A percentile compares a stretch with the other conserved stretches of the same genome.
phyloP scores from a whole-genome alignment of 1,139 yeast genomes.

The Debaryomyces psychrophilus region DNA sequence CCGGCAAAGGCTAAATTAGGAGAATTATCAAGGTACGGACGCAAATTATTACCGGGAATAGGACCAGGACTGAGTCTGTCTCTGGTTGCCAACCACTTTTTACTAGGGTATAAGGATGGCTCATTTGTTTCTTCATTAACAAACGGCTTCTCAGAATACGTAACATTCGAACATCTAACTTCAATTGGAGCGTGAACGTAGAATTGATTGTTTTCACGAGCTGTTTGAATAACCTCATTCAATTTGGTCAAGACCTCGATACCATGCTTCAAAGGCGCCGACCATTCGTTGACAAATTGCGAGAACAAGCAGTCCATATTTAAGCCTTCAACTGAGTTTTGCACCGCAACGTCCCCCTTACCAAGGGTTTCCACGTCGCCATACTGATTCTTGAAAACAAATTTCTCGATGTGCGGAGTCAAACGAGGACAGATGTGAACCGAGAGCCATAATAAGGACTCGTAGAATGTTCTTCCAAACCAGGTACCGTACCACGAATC shows the following conservation, averaged over 20 bases:
- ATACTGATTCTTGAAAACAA: conserved; percentile 83
- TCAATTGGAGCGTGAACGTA: conserved; percentile 96
- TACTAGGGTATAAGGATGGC: conserved; percentile 44
- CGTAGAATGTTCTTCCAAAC: conserved; percentile 77
- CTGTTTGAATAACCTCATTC: conserved; percentile 61
- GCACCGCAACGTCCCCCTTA: conserved; percentile 69
- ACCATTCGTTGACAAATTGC: conserved; percentile 97
- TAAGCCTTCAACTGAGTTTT: conserved; percentile 80
- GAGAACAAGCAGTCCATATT: conserved; percentile 95
- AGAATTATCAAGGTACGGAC: conserved; percentile 81
- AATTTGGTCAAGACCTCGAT: conserved; percentile 68
- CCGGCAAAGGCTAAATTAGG: conserved; percentile 64
- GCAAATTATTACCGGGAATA: conserved; percentile 77
- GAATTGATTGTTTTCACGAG: conserved; percentile 61
- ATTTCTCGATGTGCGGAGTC: conserved; percentile 83
- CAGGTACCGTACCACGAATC: conserved; percentile 85
- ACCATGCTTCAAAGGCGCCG: conserved; percentile 81
- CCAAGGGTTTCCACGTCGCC: conserved; percentile 75
- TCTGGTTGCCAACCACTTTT: conserved; percentile 44
- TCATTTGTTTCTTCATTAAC: conserved; percentile 49
- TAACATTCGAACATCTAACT: conserved; percentile 89
- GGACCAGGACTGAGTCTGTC: conserved; percentile 61
- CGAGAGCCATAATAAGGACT: conserved; percentile 75
- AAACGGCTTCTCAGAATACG: conserved; percentile 49
- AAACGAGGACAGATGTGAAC: conserved; percentile 71